These are phyloP conservation scores for Chalciporus piperatus DNA, from an alignment of 768 basidiomycete species.

Conservation along the genomic window DNA sequence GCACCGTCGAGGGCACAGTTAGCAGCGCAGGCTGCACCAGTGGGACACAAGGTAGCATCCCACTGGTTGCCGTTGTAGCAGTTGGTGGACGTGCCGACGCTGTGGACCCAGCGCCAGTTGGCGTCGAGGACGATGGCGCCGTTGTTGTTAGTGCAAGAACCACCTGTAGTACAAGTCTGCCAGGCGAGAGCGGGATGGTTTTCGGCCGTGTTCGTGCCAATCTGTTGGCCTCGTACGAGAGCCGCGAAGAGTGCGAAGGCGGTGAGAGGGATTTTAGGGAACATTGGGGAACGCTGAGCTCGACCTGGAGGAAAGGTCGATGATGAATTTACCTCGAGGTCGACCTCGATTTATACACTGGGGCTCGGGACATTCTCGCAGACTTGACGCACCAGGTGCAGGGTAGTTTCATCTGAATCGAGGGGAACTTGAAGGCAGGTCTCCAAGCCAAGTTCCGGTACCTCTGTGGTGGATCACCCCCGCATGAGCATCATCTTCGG, in stretches of 20 bases:
- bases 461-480: not conserved
- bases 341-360: not conserved
- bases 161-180: conserved; percentile 45
- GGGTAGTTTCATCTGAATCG: not conserved
- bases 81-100: conserved; percentile 35
- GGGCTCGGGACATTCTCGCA: not conserved
- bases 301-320: too few relatives aligned
- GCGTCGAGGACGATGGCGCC: conserved; percentile 47
- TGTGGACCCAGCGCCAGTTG: conserved; percentile 55
- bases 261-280: not conserved
- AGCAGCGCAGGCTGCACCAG: conserved; percentile 43
- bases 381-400: not conserved
- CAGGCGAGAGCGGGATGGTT: conserved; percentile 46
- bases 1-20: conserved; percentile 40
- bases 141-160: conserved; percentile 38
- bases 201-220: conserved; percentile 47
- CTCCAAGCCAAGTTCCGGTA: not conserved
- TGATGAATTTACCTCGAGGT: not conserved
- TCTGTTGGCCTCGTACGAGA: conserved; percentile 48
- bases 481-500: not conserved
- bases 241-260: conserved; percentile 17
- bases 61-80: conserved; percentile 57
- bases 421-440: not conserved
- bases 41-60: conserved; percentile 51
- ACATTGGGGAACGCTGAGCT: too few relatives aligned